Conservation (phyloP, 139 green algal species). For the Micromonas commoda region DNA sequence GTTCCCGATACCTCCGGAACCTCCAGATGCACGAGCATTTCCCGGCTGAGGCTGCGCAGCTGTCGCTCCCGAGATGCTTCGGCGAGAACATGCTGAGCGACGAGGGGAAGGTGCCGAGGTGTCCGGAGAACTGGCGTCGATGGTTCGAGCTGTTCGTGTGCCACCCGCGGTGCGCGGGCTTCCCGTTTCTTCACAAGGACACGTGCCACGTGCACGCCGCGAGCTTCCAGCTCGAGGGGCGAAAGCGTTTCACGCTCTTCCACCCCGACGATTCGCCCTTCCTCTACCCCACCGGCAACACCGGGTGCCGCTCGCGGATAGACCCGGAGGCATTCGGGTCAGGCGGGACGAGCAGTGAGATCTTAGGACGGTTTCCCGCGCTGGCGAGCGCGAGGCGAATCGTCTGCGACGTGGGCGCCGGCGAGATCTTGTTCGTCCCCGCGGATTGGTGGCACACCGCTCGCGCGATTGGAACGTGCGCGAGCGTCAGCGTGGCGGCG, state of each 20-base stretch:
- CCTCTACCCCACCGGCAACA: not conserved
- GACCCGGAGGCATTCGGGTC: not conserved
- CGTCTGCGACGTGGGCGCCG: not conserved
- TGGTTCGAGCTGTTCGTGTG: constrained; percentile 21
- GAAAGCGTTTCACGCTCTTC: not conserved
- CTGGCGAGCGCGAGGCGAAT: not conserved
- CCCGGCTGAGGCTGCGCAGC: not conserved
- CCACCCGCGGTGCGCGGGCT: not conserved
- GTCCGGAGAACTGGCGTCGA: not conserved
- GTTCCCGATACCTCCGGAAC: constrained; percentile 15
- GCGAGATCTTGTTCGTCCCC: not conserved
- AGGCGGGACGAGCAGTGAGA: not conserved
- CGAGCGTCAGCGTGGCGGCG: not conserved
- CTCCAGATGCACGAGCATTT: constrained; percentile 12
- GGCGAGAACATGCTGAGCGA: constrained; percentile 6
- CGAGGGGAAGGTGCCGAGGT: not conserved
- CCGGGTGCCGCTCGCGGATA: not conserved
- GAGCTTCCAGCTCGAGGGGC: not conserved
- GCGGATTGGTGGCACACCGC: constrained; percentile 1
- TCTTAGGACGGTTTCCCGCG: not conserved
- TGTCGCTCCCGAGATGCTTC: not conserved
- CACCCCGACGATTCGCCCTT: not conserved
- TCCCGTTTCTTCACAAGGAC: constrained; percentile 18
- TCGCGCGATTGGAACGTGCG: not conserved
- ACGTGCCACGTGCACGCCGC: constrained; percentile 8